Base-by-base conservation (phyloP, 106 monocot species). In the Allium sativum region DNA sequence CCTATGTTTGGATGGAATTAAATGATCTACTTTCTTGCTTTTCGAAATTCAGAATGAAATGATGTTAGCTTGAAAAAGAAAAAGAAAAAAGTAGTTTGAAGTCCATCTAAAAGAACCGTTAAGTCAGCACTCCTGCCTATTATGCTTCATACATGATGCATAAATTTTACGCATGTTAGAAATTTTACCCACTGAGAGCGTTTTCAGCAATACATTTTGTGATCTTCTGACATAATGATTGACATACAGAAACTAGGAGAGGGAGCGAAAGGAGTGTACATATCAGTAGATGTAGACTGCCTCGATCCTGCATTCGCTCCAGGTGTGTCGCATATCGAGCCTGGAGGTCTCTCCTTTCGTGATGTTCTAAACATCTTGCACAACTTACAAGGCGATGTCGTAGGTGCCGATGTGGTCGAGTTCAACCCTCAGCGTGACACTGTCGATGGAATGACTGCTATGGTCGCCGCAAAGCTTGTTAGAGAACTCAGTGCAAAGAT, bases 371-470 rank as follows among this genome's bases (percentile, higher is more conserved):
- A 98, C 74, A 98, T 91, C 42, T 79, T 91, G 20, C 96, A 98
- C 52, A 98, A 91, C 63, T 76, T 98, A 15, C 82, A 91, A 61
- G 96, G 52, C 11, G 76, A 98, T 66, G 74, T 98, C 51, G 91
- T 98, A 4, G 96, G 87, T 5, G 96, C 84, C 22, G 96, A 91
- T 68, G 96, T 98, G 0, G 96, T 98, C 9, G 96, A 98, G 74
- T 98, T 98, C 78, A 98, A 98, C 65, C 96, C 96, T 7, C 96
- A 98, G 61, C 82, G 96, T 13, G 96, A 98, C 76, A 98, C 96
- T 7, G 96, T 91, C 5, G 96, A 98, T 62, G 91, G 91, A 18
- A 98, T 98, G 96, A 98, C 96, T 3, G 87, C 87, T 3, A 98
- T 98, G 91, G 96, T 98, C 4, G 96, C 90, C 47, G 96, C 96